phyloP scores from a whole-genome alignment of 495 filamentous ascomycete genomes.

The Tuber calosporum region DNA sequence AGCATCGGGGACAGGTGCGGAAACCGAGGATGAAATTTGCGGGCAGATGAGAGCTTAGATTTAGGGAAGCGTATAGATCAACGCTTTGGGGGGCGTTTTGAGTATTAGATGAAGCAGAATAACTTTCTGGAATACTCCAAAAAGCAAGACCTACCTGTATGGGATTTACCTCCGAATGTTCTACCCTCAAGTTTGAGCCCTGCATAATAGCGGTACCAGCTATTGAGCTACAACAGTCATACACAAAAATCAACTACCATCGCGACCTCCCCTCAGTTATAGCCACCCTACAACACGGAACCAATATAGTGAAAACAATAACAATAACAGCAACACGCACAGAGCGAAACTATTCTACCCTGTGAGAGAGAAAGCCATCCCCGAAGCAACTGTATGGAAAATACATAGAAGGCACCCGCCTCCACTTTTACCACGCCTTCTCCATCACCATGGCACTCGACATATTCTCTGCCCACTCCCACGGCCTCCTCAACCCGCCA shows the following conservation, averaged over 20 bases:
- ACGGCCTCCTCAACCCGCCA: constrained; percentile 54
- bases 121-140: not conserved
- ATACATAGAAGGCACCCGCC: not conserved
- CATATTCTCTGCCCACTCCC: constrained; percentile 63
- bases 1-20: not conserved
- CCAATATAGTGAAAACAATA: not conserved
- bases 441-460: constrained; percentile 48
- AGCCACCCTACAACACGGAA: not conserved
- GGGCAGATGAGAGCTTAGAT: not conserved
- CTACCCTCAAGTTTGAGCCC: not conserved
- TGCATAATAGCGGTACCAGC: not conserved
- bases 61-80: not conserved
- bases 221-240: not conserved
- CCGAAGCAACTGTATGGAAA: not conserved
- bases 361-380: not conserved
- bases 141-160: not conserved
- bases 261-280: not conserved
- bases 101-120: constrained; percentile 3
- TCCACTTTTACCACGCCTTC: not conserved
- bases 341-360: not conserved
- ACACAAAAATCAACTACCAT: not conserved
- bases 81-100: not conserved
- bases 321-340: not conserved
- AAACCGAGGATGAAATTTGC: not conserved
- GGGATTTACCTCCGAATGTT: not conserved